These are phyloP conservation scores for Neonectria sp. DNA, from an alignment of 2,329 filamentous ascomycete species.

Conservation along the genomic window DNA sequence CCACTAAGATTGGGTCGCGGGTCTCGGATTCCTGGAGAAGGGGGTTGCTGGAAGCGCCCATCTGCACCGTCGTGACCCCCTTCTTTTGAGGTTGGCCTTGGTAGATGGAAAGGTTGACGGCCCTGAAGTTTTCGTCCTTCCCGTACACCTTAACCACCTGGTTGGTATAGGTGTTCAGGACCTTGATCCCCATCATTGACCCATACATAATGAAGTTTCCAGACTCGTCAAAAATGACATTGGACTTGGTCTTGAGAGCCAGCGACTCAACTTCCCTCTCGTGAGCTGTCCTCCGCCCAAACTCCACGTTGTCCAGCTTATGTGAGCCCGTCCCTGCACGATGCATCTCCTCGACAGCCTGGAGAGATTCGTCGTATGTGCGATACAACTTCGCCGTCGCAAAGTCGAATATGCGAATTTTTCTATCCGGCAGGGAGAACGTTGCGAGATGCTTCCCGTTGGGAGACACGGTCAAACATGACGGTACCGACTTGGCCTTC, in stretches of 20 bases:
- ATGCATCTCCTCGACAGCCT: conserved; percentile 94
- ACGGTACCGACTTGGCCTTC: conserved; percentile 89
- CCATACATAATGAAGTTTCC: conserved; percentile 96
- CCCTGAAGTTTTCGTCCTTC: conserved; percentile 88
- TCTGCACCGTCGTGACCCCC: conserved; percentile 91
- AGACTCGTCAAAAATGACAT: conserved; percentile 96
- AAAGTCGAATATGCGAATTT: conserved; percentile 95
- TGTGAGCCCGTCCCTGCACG: conserved; percentile 88
- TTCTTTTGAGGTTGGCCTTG: conserved; percentile 97
- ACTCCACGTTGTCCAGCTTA: conserved; percentile 91
- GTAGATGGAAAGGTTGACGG: conserved; percentile 88
- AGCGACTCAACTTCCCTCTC: conserved; percentile 88
- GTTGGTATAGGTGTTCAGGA: conserved; percentile 96
- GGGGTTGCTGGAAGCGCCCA: conserved; percentile 96
- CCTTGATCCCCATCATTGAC: conserved; percentile 92
- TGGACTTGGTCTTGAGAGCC: conserved; percentile 78
- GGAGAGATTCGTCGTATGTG: conserved; percentile 94
- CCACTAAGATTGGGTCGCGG: conserved; percentile 89
- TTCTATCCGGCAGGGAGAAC: conserved; percentile 93
- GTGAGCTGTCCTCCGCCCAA: conserved; percentile 87
- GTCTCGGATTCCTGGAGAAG: conserved; percentile 92
- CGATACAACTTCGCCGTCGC: conserved; percentile 88
- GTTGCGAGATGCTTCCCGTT: conserved; percentile 89
- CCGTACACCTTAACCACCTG: conserved; percentile 92
- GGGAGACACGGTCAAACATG: conserved; percentile 87